Evolutionary conservation across 2,329 filamentous ascomycete genomes (phyloP), one percentile per base, ranked within the genome.

Genomic region (Neurospora sp.): DNA sequence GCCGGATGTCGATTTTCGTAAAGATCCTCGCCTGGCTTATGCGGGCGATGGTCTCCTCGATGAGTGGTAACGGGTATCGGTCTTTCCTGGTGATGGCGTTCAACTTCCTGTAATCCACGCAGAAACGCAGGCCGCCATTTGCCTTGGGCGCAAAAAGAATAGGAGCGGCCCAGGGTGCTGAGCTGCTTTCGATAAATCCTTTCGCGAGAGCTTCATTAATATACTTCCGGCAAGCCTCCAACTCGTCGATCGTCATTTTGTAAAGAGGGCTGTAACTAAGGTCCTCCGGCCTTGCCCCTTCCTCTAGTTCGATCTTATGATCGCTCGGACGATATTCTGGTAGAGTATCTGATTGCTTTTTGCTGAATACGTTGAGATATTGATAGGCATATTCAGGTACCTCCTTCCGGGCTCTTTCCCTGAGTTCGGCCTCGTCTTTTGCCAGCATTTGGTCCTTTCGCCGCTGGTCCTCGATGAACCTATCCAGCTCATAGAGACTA

Each of bases 231-330:
- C 10, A 33, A 0, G 33, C 36, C 3, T 71, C 62, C 23, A 71
- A 23, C 17, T 71, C 66, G 13, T 66, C 9, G 0, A 38, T 10
- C 10, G 33, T 67, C 3, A 69, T 66, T 15, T 69, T 67, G 9
- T 71, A 71, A 33, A 67, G n/a, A 3, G n/a, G 39, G n/a, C 62
- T 71, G 33, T 67, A 68, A 2, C 68, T 43, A 1, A 58, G 15
- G 15, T 38, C 36, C 1, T 38, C 36, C 10, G 6, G 36, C 1
- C 36, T 7, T 0, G 36, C 36, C 7, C 36, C 36, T 1, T 8
- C 36, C 1, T 38, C 36, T 10, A 38, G 36, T 2, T 38, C 36
- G 2, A 38, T 38, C 9, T 38, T 38, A 2, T 38, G 7, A 2
- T 38, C 9, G 9, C 36, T 38, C 1, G 36, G 36, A 1, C 36